Percentiles rank a stretch among this genome's conserved stretches.
Conservation (phyloP, 345 rosid genomes). For the Gossypium turneri region DNA sequence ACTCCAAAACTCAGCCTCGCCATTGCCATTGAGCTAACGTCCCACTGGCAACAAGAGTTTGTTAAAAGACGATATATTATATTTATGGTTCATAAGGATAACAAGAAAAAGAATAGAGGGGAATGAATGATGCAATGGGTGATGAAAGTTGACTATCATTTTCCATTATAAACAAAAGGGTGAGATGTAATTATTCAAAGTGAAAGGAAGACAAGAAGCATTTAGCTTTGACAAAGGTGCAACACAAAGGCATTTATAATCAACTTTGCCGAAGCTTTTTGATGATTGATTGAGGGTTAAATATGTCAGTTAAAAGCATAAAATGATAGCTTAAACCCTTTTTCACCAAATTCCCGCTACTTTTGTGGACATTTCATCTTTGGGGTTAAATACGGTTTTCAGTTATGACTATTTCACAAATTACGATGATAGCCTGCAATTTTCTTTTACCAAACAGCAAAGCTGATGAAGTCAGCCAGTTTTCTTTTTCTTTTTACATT, state of each 20-base stretch:
- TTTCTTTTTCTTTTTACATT: neutral
- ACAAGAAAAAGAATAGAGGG: too few species aligned
- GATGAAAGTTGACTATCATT: constrained; percentile 35
- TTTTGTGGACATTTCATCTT: constrained; percentile 15
- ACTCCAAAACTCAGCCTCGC: too few species aligned
- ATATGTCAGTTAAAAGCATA: constrained; percentile 16
- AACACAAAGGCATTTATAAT: too few species aligned
- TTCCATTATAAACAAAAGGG: constrained; percentile 29
- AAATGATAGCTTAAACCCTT: neutral
- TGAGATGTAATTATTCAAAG: constrained; percentile 23
- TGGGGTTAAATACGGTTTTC: constrained; percentile 12
- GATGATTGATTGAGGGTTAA: constrained; percentile 10
- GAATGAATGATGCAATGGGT: constrained; percentile 30
- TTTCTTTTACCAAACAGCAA: neutral
- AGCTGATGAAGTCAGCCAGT: neutral
- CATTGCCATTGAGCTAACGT: too few species aligned
- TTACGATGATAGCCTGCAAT: neutral
- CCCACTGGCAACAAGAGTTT: too few species aligned
- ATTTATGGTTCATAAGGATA: too few species aligned
- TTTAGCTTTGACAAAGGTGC: neutral
- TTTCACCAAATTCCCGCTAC: neutral
- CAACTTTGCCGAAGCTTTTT: neutral
- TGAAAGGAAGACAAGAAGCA: constrained; percentile 23
- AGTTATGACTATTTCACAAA: constrained; percentile 17
- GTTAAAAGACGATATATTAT: too few species aligned